These are phyloP conservation scores for Pythium phragmiticola DNA, from an alignment of 352 stramenopile genomes.

Conservation along the genomic window DNA sequence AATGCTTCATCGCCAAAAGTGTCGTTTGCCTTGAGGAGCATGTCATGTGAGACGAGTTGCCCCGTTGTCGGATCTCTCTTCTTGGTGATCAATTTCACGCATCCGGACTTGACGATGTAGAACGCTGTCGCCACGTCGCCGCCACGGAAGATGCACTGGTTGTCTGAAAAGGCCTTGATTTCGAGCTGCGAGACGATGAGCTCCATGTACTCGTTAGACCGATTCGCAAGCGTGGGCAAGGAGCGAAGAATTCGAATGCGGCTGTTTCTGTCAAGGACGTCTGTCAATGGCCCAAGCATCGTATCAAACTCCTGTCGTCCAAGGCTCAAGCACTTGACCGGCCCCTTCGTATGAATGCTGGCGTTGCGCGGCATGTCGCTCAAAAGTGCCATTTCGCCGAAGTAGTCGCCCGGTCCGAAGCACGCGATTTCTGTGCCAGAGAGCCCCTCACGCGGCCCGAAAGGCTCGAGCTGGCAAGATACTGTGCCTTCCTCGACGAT, in stretches of 20 bases:
- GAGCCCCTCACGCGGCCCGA: constrained; percentile 1
- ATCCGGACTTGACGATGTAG: constrained; percentile 79
- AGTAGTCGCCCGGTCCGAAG: constrained; percentile 80
- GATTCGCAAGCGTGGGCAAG: constrained; percentile 51
- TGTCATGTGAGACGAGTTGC: constrained; percentile 36
- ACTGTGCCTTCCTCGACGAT: constrained; percentile 75
- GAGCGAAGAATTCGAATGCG: constrained; percentile 65
- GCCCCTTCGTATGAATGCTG: constrained; percentile 60
- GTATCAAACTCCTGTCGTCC: constrained; percentile 73
- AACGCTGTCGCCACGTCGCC: constrained; percentile 56
- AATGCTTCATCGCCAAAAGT: constrained; percentile 70
- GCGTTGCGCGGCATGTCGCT: constrained; percentile 84
- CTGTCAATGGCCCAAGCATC: constrained; percentile 70
- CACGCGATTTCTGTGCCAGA: constrained; percentile 41
- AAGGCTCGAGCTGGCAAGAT: constrained; percentile 58
- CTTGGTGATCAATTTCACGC: constrained; percentile 68
- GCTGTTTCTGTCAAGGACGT: constrained; percentile 73
- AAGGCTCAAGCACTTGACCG: constrained; percentile 70
- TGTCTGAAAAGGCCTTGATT: constrained; percentile 74
- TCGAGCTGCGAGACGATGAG: constrained; percentile 71
- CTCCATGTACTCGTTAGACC: constrained; percentile 65
- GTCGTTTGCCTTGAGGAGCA: constrained; percentile 74
- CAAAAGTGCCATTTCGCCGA: constrained; percentile 92
- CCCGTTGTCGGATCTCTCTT: constrained; percentile 31
- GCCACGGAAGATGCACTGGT: constrained; percentile 58